Evolutionary conservation across 257 asterid genomes (phyloP), one percentile per base, ranked within the genome.

Genomic region (Eustoma russellianum): DNA sequence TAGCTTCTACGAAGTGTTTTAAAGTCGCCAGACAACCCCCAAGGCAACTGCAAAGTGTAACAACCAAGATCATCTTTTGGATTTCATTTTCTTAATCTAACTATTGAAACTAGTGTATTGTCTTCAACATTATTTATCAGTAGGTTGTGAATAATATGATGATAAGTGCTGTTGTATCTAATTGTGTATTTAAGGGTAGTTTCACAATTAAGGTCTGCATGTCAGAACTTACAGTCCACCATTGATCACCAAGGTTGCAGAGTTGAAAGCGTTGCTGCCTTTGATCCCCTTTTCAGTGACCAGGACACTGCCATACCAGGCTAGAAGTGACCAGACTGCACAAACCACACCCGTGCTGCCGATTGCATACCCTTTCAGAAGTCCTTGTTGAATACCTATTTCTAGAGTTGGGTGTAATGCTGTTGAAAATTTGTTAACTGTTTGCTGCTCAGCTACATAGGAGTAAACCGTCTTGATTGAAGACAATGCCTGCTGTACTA

Each of bases 291-390:
- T 56, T 35, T 64, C 60, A 6, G 50, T 56, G 46, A 64, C 65
- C 11, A 69, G 65, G 48, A 69, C 14, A 12, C 75, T 65, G 44
- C 70, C 75, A 19, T 55, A 60, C 75, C 75, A 69, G 33, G 57
- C 57, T 38, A 53, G 52, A 19, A 62, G 62, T 10, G 67, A 57
- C 75, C 70, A 64, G 46, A 69, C 64, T 51, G 50, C 64, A 38
- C 48, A 63, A 18, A 59, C 60, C 28, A 59, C 50, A 24, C 65
- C 55, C 33, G 45, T 52, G 43, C 67, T 58, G 17, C 70, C 67
- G 14, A 64, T 48, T 17, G 62, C 63, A 44, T 63, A 56, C 7
- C 70, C 75, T 69, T 69, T 64, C 13, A 58, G 18, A 33, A 64
- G 64, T 50, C 75, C 70, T 59, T 65, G 63, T 17, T 50, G 64